Evolutionary conservation across 2,329 filamentous ascomycete species (phyloP), one percentile per base, ranked within the genome.

Genomic region (Neopestalotiopsis sp.): DNA sequence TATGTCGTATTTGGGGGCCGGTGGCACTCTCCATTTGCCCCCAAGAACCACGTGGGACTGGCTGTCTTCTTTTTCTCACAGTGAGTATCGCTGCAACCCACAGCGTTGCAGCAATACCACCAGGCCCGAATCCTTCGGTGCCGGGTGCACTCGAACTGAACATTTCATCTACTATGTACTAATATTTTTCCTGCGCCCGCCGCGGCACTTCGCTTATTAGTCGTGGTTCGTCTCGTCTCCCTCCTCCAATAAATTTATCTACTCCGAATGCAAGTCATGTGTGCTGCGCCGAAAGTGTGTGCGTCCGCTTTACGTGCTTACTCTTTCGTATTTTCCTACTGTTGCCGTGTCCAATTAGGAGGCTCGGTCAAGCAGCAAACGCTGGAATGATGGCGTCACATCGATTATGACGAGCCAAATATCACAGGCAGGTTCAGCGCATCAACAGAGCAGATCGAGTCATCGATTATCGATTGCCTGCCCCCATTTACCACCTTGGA

Each of bases 11-110:
- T 53, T 62, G 59, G 59, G 59, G 59, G 59, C 59, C 34, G 30
- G 59, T 62, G 59, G 59, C 59, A 38, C 17, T n/a, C 45, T 53
- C 7, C 59, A n/a, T 38, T 38, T 38, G 34, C 14, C 34, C 59
- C 30, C 32, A 13, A 62, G 20, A 34, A 38, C 59, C 59, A 62
- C 59, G 59, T 62, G 57, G 59, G 59, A 62, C 59, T 62, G 59
- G 59, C 57, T 24, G 14, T n/a, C 17, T 56, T 34, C 30, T 20
- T 17, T 53, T 20, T 53, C 45, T 20, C 45, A 24, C 45, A 53
- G n/a, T 53, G 9, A n/a, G 17, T 53, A 53, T 53, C 45, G 45
- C 45, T 53, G 45, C n/a, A 59, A 34, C 30, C 24, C n/a, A 24
- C 57, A 59, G 24, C 57, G 57, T 59, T 2, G 57, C 57, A 59